Evolutionary conservation across 2,329 filamentous ascomycete species (phyloP).

Genomic region (Trichoderma brevicompactum): DNA sequence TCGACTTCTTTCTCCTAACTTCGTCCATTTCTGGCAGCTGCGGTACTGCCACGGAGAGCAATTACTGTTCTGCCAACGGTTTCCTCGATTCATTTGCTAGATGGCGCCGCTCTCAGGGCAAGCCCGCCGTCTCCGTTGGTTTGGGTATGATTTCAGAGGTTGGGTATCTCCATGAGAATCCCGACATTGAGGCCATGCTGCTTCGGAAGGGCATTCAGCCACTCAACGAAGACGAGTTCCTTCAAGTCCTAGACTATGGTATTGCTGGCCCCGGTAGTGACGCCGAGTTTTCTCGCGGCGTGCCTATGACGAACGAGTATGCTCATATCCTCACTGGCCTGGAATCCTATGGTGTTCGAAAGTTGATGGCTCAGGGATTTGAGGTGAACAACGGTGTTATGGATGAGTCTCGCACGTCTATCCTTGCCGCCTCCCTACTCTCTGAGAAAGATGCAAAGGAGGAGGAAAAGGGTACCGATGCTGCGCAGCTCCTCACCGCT

Average conservation of each 20-base stretch:
- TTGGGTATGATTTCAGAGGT: conserved; percentile 45
- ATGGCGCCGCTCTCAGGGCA: conserved; percentile 36
- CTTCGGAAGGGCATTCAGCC: conserved; percentile 43
- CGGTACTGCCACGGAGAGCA: conserved; percentile 43
- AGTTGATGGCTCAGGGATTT: conserved; percentile 33
- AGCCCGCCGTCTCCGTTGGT: conserved; percentile 37
- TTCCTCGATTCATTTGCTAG: conserved; percentile 47
- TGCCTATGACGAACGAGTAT: neutral
- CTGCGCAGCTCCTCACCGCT: conserved; percentile 6
- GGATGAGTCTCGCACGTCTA: conserved; percentile 32
- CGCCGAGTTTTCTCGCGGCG: neutral
- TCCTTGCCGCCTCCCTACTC: conserved; percentile 30
- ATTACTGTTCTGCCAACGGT: conserved; percentile 49
- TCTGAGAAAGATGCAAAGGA: conserved; percentile 15
- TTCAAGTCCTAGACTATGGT: conserved; percentile 38
- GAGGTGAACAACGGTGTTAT: conserved; percentile 27
- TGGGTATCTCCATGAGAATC: conserved; percentile 44
- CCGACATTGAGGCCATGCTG: conserved; percentile 43
- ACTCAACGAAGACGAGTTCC: conserved; percentile 41
- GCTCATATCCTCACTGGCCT: conserved; percentile 37
- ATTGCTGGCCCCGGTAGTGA: conserved; percentile 26
- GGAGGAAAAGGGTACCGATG: conserved; percentile 22
- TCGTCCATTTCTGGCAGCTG: conserved; percentile 42
- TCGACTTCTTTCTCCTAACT: conserved; percentile 46
- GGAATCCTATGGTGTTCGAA: conserved; percentile 33